These are phyloP conservation scores for Draba incana DNA, from an alignment of 345 rosid species.

Conservation along the genomic window DNA sequence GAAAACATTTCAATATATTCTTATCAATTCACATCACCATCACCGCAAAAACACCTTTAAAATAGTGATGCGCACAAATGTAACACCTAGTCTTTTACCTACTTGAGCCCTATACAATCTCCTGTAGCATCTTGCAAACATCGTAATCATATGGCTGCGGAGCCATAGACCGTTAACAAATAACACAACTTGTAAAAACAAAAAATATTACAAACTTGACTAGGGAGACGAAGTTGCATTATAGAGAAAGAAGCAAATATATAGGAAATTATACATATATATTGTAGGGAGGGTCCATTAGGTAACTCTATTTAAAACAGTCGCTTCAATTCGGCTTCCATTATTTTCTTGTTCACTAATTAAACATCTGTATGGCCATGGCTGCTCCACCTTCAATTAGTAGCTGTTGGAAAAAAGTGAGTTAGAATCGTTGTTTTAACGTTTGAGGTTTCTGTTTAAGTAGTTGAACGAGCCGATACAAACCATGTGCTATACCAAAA, in stretches of 20 bases:
- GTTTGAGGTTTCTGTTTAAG: not conserved
- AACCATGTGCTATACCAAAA: constrained; percentile 74
- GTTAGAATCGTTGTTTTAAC: not conserved
- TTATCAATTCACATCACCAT: no score
- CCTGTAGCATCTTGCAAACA: no score
- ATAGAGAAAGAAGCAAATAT: constrained; percentile 5
- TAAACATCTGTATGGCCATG: constrained; percentile 72
- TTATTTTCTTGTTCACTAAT: constrained; percentile 66
- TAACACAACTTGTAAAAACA: no score
- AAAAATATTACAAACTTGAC: no score
- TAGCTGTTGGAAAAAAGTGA: constrained; percentile 47
- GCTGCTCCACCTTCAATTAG: constrained; percentile 84
- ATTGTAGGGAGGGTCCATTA: constrained; percentile 69
- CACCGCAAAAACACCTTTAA: no score
- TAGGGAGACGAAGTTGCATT: constrained; percentile 12
- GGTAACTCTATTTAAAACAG: constrained; percentile 62
- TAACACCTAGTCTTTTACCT: no score
- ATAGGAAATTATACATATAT: constrained; percentile 47
- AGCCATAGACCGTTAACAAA: no score
- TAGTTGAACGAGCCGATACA: constrained; percentile 34
- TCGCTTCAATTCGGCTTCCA: constrained; percentile 65
- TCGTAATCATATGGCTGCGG: no score
- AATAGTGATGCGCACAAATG: no score
- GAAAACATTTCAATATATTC: no score
- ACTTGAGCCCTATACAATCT: no score